Evolutionary conservation across 2,329 filamentous ascomycete genomes (phyloP), one percentile per base, ranked within the genome.

Genomic region (Thyridium curvatum): DNA sequence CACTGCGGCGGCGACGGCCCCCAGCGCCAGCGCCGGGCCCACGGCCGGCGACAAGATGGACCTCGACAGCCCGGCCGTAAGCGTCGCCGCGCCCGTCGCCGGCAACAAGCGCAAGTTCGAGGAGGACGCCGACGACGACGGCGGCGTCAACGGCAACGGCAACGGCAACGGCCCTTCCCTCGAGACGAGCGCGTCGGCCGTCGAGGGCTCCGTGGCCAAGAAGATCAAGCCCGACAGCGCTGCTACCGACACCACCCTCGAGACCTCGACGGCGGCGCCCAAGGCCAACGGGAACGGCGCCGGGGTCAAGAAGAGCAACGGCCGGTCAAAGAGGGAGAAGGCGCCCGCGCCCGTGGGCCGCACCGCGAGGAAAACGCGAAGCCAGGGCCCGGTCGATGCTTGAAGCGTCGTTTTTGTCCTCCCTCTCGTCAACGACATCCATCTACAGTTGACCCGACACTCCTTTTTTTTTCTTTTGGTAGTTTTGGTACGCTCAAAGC

Each of bases 281-380:
- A 26, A 26, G 21, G 21, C 21, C 21, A 26, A 26, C 21, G 21
- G 21, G 6, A 26, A 26, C 28, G 30, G 15, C 18, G 34, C 33
- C 14, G 38, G 41, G 3, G 38, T 37, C n/a, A 54, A 55, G 46
- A 50, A 48, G 36, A 44, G 34, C 43, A 46, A 37, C 41, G 33
- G 32, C 33, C 39, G 42, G 15, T 17, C 45, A 32, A 50, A 48
- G 40, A 37, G 39, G n/a, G 51, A 55, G 41, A 55, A 56, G 18
- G 32, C 41, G 4, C 37, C 49, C 6, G 48, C 52, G 10, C 42
- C 54, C 1, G 55, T 61, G 7, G 62, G 62, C 12, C 49, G 46
- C 40, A 62, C 62, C 4, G 53, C 53, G 10, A 54, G 62, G 16
- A 64, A 61, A 52, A 66, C 62, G 2, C 55, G 62, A 37, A 66